Percentiles rank a stretch among this genome's conserved stretches.
Conservation (phyloP, 2,329 filamentous ascomycete genomes). For the Xylariaceae sp. region DNA sequence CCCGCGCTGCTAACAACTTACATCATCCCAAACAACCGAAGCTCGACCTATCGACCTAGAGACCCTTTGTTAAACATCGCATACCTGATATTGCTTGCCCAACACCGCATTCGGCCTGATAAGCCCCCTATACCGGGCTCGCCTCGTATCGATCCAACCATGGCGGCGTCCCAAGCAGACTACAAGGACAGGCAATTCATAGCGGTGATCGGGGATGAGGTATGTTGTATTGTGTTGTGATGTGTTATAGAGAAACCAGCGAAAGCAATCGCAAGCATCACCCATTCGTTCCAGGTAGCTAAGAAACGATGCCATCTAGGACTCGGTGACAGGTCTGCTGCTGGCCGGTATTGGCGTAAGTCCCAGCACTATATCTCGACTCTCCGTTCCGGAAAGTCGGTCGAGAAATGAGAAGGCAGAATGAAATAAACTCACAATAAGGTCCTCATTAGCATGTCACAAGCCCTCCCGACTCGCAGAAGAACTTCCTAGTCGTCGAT, state of each 20-base stretch:
- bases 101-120: slow-evolving; percentile 5
- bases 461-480: slow-evolving; percentile 83
- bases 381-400: not conserved
- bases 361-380: not conserved
- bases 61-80: not conserved
- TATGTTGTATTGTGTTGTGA: slow-evolving; percentile 52
- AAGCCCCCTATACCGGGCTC: not conserved
- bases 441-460: slow-evolving; percentile 77
- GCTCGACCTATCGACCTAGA: not conserved
- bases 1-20: not conserved
- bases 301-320: slow-evolving; percentile 58
- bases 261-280: no score
- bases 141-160: slow-evolving; percentile 19
- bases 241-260: no score
- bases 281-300: no score
- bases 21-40: not conserved
- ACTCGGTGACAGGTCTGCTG: slow-evolving; percentile 93
- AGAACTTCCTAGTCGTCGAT: slow-evolving; percentile 98
- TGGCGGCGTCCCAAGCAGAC: slow-evolving; percentile 61
- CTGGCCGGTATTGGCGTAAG: slow-evolving; percentile 91
- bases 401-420: not conserved
- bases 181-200: slow-evolving; percentile 92
- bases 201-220: slow-evolving; percentile 97
- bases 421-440: not conserved
- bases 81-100: not conserved